Percentiles rank a stretch among this genome's conserved stretches.
These are phyloP conservation scores for Globisporangium radiosum DNA, from an alignment of 352 stramenopile species.

Conservation along the genomic window DNA sequence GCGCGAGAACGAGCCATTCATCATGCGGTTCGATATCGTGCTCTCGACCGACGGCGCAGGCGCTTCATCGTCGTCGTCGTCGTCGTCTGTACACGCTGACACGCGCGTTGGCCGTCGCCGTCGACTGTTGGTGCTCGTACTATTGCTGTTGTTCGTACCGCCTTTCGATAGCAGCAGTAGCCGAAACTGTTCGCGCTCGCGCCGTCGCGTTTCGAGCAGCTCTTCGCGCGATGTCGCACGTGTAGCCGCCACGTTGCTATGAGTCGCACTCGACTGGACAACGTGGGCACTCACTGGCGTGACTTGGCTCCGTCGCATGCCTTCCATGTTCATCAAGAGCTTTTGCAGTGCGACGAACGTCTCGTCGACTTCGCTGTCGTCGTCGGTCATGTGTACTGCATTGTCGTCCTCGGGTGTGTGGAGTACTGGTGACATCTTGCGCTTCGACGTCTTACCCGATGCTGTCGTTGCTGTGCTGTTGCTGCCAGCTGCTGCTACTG, in stretches of 20 bases:
- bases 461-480: not conserved
- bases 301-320: slow-evolving; percentile 20
- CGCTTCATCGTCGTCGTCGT: slow-evolving; percentile 62
- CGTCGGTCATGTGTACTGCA: slow-evolving; percentile 25
- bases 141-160: not conserved
- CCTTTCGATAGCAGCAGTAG: slow-evolving; percentile 45
- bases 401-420: slow-evolving; percentile 20
- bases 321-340: slow-evolving; percentile 60
- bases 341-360: slow-evolving; percentile 76
- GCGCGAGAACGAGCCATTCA: slow-evolving; percentile 71
- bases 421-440: slow-evolving; percentile 42
- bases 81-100: slow-evolving; percentile 24
- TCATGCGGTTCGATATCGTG: slow-evolving; percentile 75
- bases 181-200: slow-evolving; percentile 66
- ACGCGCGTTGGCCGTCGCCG: slow-evolving; percentile 27
- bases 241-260: slow-evolving; percentile 2
- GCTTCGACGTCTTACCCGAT: slow-evolving; percentile 17
- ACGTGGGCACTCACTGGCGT: slow-evolving; percentile 11
- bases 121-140: slow-evolving; percentile 14
- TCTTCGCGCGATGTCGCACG: slow-evolving; percentile 53
- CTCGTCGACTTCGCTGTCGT: slow-evolving; percentile 74
- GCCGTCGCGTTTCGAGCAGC: slow-evolving; percentile 54
- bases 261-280: slow-evolving; percentile 7
- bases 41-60: slow-evolving; percentile 58
- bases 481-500: not conserved